Base-by-base conservation (phyloP, 148 eudicot species). In the Nepenthes gracilis region DNA sequence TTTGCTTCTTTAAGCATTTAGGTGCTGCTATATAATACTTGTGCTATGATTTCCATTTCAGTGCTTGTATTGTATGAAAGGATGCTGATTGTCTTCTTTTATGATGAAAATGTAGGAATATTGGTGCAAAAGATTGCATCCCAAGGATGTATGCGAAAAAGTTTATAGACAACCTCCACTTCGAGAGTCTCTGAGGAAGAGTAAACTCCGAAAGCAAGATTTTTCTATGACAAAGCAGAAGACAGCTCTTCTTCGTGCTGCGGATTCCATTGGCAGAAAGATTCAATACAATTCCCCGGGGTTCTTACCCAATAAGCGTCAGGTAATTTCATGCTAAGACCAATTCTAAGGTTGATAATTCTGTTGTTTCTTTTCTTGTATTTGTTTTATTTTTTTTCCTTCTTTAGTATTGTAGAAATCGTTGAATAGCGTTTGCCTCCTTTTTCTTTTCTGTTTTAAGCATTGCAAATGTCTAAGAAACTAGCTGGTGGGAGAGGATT, bases 81-180 rank as follows among this genome's bases (percentile, higher is more conserved):
- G 33, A 55, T 43, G 37, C 38, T 71, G 36, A 58, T 63, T 54
- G 57, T 43, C 23, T 61, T 0, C 50, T 12, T 55, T 40, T 36
- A 35, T 65, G 60, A 57, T 64, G 67, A 37, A 23, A 64, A 52
- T 59, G 61, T 78, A 93, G 99, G 99, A 93, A 75, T 93, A 89
- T 69, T 93, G 99, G 99, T 93, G 99, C 77, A 93, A 93, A 83
- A 86, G 86, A 71, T 68, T 82, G 80, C 99, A 93, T 72, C 99
- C 99, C 51, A 93, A 93, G 77, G 81, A 93, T 73, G 99, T 93
- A 53, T 93, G 99, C 57, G 99, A 93, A 66, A 93, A 93, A 68
- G 99, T 93, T 43, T 93, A 82, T 70, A 73, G 96, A 71, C 99
- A 93, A 70, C 99, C 99, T 54, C 82, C 99, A 54, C 68, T 91